Conservation (phyloP, 2,329 filamentous ascomycete genomes). For the Fusarium heterosporum region DNA sequence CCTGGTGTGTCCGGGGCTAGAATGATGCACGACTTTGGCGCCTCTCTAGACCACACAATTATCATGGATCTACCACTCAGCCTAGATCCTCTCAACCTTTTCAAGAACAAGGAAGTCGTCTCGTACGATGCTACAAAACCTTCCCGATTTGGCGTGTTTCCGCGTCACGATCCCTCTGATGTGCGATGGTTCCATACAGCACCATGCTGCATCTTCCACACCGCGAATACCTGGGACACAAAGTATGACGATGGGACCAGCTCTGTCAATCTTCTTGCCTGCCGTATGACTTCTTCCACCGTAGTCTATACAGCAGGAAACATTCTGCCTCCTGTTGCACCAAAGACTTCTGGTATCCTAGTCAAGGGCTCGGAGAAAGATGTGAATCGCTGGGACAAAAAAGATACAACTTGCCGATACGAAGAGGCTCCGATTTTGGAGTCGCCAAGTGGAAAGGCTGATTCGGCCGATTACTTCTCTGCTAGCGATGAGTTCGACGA, state of each 20-base stretch:
- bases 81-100: constrained; percentile 71
- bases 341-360: rapidly evolving
- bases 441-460: background rate
- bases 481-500: constrained; percentile 56
- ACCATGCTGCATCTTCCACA: constrained; percentile 77
- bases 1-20: constrained; percentile 72
- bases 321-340: constrained; percentile 52
- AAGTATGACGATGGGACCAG: rapidly evolving
- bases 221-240: constrained; percentile 75
- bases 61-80: constrained; percentile 77
- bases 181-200: constrained; percentile 76
- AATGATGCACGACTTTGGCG: constrained; percentile 83
- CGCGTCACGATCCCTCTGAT: constrained; percentile 66
- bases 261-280: constrained; percentile 71
- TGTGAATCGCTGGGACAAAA: background rate
- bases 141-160: constrained; percentile 76
- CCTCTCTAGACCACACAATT: constrained; percentile 70
- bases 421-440: constrained; percentile 4
- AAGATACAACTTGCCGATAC: background rate
- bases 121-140: constrained; percentile 67
- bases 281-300: constrained; percentile 73
- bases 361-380: rapidly evolving
- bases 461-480: rapidly evolving
- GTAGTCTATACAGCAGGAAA: constrained; percentile 74
- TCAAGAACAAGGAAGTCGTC: constrained; percentile 66